phyloP scores from a whole-genome alignment of 768 basidiomycete species.

The Boletus vermiculosoides region DNA sequence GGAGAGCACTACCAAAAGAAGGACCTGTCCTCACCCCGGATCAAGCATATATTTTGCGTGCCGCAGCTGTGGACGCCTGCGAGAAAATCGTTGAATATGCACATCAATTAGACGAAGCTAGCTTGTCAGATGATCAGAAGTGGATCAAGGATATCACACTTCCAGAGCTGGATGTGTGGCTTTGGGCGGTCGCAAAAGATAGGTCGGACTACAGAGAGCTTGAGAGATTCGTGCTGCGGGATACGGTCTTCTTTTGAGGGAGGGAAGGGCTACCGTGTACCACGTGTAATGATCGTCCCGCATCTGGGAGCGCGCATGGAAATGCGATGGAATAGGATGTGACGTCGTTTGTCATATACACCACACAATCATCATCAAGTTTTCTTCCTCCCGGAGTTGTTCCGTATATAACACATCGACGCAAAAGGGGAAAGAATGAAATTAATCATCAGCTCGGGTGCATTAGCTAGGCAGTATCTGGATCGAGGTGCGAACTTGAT shows the following conservation, averaged over 20 bases:
- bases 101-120: conserved; percentile 30
- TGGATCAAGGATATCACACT: conserved; percentile 60
- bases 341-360: background rate
- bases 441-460: conserved; percentile 10
- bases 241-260: conserved; percentile 66
- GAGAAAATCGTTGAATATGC: conserved; percentile 62
- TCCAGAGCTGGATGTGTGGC: conserved; percentile 70
- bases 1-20: conserved; percentile 34
- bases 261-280: background rate
- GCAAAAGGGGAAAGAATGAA: background rate
- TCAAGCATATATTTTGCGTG: conserved; percentile 73
- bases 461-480: conserved; percentile 2
- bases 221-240: conserved; percentile 60
- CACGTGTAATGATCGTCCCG: background rate
- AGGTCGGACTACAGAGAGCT: conserved; percentile 66
- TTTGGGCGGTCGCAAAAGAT: conserved; percentile 84
- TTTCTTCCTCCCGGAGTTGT: background rate
- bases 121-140: conserved; percentile 27
- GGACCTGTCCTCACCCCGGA: conserved; percentile 55
- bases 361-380: background rate
- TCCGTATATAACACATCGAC: conserved; percentile 2
- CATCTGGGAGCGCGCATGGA: background rate
- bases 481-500: conserved; percentile 9
- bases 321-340: background rate
- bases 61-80: conserved; percentile 78